phyloP scores from a whole-genome alignment of 164 flowering plant genomes.

The Aristolochia californica region DNA sequence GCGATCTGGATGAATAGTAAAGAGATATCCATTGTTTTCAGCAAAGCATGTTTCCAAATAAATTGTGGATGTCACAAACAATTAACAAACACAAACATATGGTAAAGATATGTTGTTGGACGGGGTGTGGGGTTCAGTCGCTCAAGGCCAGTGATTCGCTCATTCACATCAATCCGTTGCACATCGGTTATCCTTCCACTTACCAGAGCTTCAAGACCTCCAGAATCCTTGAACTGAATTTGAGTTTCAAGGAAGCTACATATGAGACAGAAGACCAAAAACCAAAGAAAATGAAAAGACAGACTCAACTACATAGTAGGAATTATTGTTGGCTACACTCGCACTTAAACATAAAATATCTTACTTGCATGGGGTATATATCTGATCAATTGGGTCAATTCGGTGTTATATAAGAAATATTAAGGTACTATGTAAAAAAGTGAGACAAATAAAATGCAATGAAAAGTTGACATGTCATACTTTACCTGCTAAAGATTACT shows the following conservation, averaged over 20 bases:
- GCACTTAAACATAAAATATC: too few species aligned
- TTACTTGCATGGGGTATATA: too few species aligned
- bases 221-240: constrained; percentile 81
- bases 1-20: constrained; percentile 49
- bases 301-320: not conserved
- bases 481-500: too few species aligned
- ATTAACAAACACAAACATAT: not conserved
- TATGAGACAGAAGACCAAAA: not conserved
- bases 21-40: too few species aligned
- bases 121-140: constrained; percentile 84
- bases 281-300: not conserved
- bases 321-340: too few species aligned
- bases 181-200: constrained; percentile 61
- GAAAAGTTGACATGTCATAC: too few species aligned
- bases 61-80: not conserved
- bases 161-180: constrained; percentile 86
- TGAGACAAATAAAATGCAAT: too few species aligned
- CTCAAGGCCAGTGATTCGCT: constrained; percentile 84
- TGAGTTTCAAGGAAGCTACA: not conserved
- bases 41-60: not conserved
- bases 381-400: too few species aligned
- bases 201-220: constrained; percentile 76
- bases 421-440: too few species aligned
- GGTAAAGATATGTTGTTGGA: constrained; percentile 67
- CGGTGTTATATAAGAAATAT: too few species aligned